Evolutionary conservation across 768 basidiomycete species (phyloP).

Genomic region (Guyanaporus albipodus): DNA sequence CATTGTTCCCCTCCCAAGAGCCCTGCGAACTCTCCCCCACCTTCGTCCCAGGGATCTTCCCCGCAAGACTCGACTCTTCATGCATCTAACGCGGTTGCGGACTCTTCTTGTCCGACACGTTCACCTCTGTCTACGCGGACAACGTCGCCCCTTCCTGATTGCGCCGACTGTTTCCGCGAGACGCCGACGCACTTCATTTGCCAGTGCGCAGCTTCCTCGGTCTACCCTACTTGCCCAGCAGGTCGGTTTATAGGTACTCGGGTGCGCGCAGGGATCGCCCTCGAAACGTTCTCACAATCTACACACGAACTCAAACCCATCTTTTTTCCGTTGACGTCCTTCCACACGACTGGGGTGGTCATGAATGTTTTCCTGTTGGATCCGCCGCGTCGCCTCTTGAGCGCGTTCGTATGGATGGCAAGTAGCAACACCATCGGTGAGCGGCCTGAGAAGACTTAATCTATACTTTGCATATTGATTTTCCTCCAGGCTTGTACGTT

Average conservation of each 20-base stretch:
- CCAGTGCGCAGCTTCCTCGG: constrained; percentile 1
- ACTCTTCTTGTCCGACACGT: constrained; percentile 10
- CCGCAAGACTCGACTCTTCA: constrained; percentile 23
- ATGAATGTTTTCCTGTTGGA: constrained; percentile 79
- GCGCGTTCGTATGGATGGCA: constrained; percentile 68
- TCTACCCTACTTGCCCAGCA: constrained; percentile 7
- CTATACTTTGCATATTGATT: background rate
- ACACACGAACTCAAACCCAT: constrained; percentile 34
- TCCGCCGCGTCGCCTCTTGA: constrained; percentile 53
- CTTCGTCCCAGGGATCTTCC: constrained; percentile 27
- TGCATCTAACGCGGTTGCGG: background rate
- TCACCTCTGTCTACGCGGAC: constrained; percentile 24
- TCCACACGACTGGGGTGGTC: constrained; percentile 62
- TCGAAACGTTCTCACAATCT: constrained; percentile 12
- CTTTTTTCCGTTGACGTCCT: constrained; percentile 59
- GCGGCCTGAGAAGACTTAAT: background rate
- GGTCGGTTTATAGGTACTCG: constrained; percentile 2
- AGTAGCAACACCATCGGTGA: constrained; percentile 35
- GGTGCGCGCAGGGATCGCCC: constrained; percentile 4
- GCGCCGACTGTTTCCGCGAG: constrained; percentile 16
- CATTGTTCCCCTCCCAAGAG: constrained; percentile 24
- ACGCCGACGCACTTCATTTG: constrained; percentile 3
- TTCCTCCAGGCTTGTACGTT: constrained; percentile 56
- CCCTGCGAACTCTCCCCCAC: constrained; percentile 25
- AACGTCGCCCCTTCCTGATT: constrained; percentile 20